Evolutionary conservation across 2,329 filamentous ascomycete genomes (phyloP), one percentile per base, ranked within the genome.

Genomic region (Ceratocystiopsis brevicomis): DNA sequence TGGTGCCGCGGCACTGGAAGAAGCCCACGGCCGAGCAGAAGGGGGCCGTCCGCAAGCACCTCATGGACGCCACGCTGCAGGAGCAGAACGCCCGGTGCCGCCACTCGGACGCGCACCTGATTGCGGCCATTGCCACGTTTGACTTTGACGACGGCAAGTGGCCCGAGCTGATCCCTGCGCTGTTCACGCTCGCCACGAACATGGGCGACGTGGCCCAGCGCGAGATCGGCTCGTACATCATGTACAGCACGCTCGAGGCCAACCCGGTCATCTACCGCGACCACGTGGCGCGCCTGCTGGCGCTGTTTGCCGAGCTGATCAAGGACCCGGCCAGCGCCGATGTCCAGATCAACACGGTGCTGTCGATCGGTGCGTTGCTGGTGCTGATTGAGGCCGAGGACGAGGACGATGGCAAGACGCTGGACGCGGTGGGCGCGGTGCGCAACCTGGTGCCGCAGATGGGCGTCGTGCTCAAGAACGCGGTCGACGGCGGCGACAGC

Each of bases 261-360:
- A 79, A 92, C 52, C 85, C 85, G 17, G 78, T 86, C 51, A 73
- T 78, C 52, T 93, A 95, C 61, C 75, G 76, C 53, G 81, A 87
- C 55, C 82, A 90, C 61, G 75, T 85, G 53, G 62, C 70, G 46
- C 77, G 83, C 56, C 74, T 96, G 47, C 84, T 96, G 55, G 69
- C 73, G 54, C 69, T 96, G 21, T 94, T 96, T 65, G 69, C 69
- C 61, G 79, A 78, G 59, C 92, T 87, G 40, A 90, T 98, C 55
- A 78, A 81, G 54, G 90, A 96, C 56, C 78, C 83, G 1, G 78
- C 92, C 62, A 95, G 86, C 60, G 74, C 81, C 48, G 85, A 95
- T 59, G 90, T 98, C 45, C 80, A 87, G 54, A 78, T 94, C 65
- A 96, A 95, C 68, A 92, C 90, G 32, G 78, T 95, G 63, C 75